Base-by-base conservation (phyloP, 202 grass and related monocot genomes). In the Setaria viridis region DNA sequence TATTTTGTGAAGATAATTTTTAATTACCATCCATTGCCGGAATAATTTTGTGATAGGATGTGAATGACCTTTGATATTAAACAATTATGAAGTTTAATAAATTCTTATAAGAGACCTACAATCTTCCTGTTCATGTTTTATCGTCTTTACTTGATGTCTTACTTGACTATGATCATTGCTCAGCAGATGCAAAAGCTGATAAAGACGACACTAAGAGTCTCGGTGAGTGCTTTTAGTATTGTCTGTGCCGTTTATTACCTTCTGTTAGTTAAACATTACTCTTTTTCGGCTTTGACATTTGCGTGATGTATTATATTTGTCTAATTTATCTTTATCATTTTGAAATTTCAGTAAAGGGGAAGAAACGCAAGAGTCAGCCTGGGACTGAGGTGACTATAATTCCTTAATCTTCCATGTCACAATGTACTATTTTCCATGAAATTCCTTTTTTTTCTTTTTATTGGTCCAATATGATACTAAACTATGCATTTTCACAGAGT, bases 321-420 rank as follows among this genome's bases (percentile, higher is more conserved):
- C 32, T 81, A 57, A 77, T 84, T 74, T 58, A 59, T 86, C 65
- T 79, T 78, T 91, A 67, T 46, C 81, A 87, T 85, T 37, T 69
- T 88, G 17, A 74, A 69, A 72, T 73, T 85, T 30, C 76, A 98
- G 95, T 75, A 62, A 98, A 91, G 56, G 92, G 89, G 67, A 98
- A 95, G 91, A 98, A 93, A 73, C 95, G 91, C 43, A 98, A 98
- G 89, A 86, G 58, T 89, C 91, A 84, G 43, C 87, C 83, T 85
- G 85, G 85, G 45, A 78, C 55, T 48, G 92, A 98, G 89, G 95
- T 98, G 45, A 58, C 41, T 56, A 60, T 79, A 42, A 86, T 76
- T 70, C 62, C 67, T 53, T 30, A 46, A 79, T 41, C 35, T 77
- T 35, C 10, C 83, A 17, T 47, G 43, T 70, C 35, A 8, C 64